Base-by-base conservation (phyloP, 208 protist genomes). In the Naegleria gruberi region DNA sequence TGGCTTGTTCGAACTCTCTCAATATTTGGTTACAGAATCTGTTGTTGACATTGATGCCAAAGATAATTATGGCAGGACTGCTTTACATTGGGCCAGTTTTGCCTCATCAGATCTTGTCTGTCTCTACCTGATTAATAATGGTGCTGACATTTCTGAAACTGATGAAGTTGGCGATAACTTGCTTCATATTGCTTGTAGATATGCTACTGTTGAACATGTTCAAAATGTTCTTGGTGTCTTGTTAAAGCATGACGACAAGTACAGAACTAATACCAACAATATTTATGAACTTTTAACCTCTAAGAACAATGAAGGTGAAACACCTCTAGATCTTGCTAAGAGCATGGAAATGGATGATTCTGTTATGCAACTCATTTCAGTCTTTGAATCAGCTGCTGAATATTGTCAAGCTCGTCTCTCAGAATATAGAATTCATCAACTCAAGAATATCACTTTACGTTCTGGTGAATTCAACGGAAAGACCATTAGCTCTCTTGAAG, bases 21-120 rank as follows among this genome's bases (percentile, higher is more conserved):
- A 51, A 45, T 46, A 42, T 6, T 34, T 86, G 5, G 12, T 86
- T 26, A 34, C 10, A 15, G 8, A 10, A n/a, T 6, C 5, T 8
- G 4, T 86, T 30, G 46, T 3, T 51, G 30, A 86, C 6, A 15
- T 86, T 7, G 43, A 86, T 34, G 82, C 5, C 23, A 5, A 42
- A 15, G 82, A 86, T 86, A 86, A 86, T 19, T 86, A 51, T 86
- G 82, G 82, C 3, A 45, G 82, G 34, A 86, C 82, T 51, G 82
- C 82, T 26, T 34, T 86, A 15, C 34, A 42, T 51, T 86, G 82
- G 82, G 42, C 42, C 42, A n/a, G 8, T 37, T 86, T 6, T 51
- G 40, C 26, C 3, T 51, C 82, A 86, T 12, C 3, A 34, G 8
- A 6, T n/a, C 6, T 40, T 12, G 4, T 12, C 17, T 10, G 42